Conservation (phyloP, 352 stramenopile species). For the Phytophthora pisi region DNA sequence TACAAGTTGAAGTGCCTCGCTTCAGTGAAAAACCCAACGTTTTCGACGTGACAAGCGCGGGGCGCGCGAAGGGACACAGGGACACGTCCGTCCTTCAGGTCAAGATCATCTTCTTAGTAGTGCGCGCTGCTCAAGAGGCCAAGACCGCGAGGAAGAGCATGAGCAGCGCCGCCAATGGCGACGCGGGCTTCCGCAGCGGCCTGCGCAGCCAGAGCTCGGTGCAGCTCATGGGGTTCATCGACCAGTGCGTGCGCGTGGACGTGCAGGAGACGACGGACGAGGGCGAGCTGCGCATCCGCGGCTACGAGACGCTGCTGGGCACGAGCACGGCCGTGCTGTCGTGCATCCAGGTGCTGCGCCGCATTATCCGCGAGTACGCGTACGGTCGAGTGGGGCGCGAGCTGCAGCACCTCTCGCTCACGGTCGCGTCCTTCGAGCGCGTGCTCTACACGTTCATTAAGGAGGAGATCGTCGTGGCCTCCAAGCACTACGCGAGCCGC, state of each 20-base stretch:
- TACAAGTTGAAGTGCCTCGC: no score
- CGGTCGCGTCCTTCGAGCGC: conserved; percentile 83
- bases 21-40: background rate
- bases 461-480: conserved; percentile 85
- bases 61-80: no score
- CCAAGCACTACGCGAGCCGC: conserved; percentile 58
- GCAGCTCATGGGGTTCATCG: conserved; percentile 84
- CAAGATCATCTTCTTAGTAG: no score
- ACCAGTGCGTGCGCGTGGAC: conserved; percentile 53
- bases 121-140: no score
- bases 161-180: conserved; percentile 6
- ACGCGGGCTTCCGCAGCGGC: conserved; percentile 19
- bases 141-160: background rate
- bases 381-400: conserved; percentile 83
- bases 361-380: conserved; percentile 87
- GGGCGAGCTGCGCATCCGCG: conserved; percentile 67
- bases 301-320: conserved; percentile 77
- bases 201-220: conserved; percentile 83
- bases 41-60: no score
- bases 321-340: conserved; percentile 74
- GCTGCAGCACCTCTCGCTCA: conserved; percentile 87
- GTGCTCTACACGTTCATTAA: conserved; percentile 90
- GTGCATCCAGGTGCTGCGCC: conserved; percentile 78
- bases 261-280: conserved; percentile 67
- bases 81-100: no score